Evolutionary conservation across 352 stramenopile species (phyloP), one percentile per base, ranked within the genome.

Genomic region (Globisporangium recalcitrans): DNA sequence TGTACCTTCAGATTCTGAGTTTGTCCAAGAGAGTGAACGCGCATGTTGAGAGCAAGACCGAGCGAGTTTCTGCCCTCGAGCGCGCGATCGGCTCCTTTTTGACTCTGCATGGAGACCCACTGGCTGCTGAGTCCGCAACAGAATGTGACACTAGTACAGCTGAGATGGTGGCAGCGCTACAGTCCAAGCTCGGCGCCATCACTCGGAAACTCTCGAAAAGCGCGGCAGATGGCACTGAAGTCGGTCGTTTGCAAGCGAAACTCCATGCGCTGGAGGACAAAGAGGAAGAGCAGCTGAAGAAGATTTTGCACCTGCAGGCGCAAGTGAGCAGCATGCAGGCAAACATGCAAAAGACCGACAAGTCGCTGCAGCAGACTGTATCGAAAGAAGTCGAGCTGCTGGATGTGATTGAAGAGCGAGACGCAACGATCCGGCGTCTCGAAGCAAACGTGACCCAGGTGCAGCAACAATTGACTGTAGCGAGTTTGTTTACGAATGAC

Each of bases 301-400:
- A 70, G n/a, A 61, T 63, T 0, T 14, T 75, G 14, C 66, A 73
- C 16, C 56, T 75, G 22, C 69, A 75, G 44, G 69, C 69, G 1
- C 69, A 75, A 42, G 53, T 71, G 48, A 68, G 56, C 42, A 72
- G 67, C 21, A 69, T 66, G 62, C 74, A 65, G 21, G 62, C 36
- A 36, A 71, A 22, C 13, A 49, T 52, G 21, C 42, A 70, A 9
- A 64, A 59, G 10, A 60, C 42, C 0, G 65, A 72, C 24, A 27
- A 46, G n/a, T 69, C 66, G 29, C 47, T 63, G 22, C 66, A 73
- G 52, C 49, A 66, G n/a, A 73, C 69, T 0, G 72, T 60, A 5
- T 64, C 51, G 6, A 63, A 72, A 10, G 73, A 84, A 46, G 53
- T 31, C 2, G 68, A 80, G 52, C 51, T 79, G n/a, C 24, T 66